Evolutionary conservation across 257 asterid genomes (phyloP).

Genomic region (Knoxia roxburghii): DNA sequence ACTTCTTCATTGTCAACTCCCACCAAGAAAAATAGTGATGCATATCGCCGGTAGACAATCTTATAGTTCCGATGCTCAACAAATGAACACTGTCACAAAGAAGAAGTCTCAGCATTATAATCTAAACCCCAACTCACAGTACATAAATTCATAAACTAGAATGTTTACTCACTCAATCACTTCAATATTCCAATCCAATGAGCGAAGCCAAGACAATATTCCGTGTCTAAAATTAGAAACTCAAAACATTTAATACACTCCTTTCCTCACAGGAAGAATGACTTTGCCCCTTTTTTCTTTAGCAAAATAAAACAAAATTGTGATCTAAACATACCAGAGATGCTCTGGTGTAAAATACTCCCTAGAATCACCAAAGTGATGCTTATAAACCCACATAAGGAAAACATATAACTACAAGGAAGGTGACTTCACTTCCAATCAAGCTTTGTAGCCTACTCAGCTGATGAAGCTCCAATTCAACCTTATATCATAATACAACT

Average conservation of each 20-base stretch:
- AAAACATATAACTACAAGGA: not conserved
- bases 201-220: not conserved
- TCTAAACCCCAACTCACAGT: not conserved
- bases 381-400: not conserved
- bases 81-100: slow-evolving; percentile 74
- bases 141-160: not conserved
- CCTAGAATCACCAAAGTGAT: not conserved
- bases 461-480: not conserved
- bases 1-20: slow-evolving; percentile 99
- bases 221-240: not conserved
- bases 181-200: not conserved
- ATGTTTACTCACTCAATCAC: not conserved
- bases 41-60: slow-evolving; percentile 85
- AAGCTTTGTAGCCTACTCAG: not conserved
- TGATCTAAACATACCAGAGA: not conserved
- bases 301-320: not conserved
- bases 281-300: not conserved
- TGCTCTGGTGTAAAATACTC: not conserved
- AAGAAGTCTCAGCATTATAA: slow-evolving; percentile 10
- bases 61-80: slow-evolving; percentile 97
- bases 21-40: slow-evolving; percentile 86
- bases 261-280: not conserved
- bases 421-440: not conserved
- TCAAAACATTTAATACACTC: not conserved
- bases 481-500: not conserved